Percentiles rank a stretch among this genome's conserved stretches.
Conservation (phyloP, 2,329 filamentous ascomycete genomes). For the Cyclaneusma minus region DNA sequence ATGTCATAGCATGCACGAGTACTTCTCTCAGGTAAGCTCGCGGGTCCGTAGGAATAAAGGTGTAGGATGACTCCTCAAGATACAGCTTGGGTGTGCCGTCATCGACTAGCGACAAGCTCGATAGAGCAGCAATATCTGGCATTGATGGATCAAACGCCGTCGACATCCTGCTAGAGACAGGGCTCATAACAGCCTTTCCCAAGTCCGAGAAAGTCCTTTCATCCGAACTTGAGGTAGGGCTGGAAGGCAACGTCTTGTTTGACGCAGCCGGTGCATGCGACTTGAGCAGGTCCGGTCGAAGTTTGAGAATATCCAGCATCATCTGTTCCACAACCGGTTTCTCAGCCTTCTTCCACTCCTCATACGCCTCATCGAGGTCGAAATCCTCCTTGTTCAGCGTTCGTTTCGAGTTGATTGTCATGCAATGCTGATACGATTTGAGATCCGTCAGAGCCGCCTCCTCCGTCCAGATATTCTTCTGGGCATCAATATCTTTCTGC, state of each 20-base stretch:
- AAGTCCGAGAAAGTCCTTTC: slow-evolving; percentile 33
- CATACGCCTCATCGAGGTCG: slow-evolving; percentile 74
- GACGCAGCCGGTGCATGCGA: slow-evolving; percentile 41
- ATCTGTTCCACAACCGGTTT: slow-evolving; percentile 76
- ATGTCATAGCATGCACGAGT: slow-evolving; percentile 58
- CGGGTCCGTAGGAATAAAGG: slow-evolving; percentile 77
- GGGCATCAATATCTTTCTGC: slow-evolving; percentile 73
- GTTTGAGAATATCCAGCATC: slow-evolving; percentile 80
- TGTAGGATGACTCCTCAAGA: slow-evolving; percentile 55
- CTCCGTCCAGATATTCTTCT: slow-evolving; percentile 75
- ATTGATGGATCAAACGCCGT: slow-evolving; percentile 24
- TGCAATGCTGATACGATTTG: slow-evolving; percentile 80
- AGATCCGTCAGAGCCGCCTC: slow-evolving; percentile 81
- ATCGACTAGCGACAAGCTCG: slow-evolving; percentile 14
- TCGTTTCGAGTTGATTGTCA: slow-evolving; percentile 59
- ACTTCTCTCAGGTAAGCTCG: slow-evolving; percentile 73
- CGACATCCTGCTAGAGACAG: slow-evolving; percentile 21
- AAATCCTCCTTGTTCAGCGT: slow-evolving; percentile 78
- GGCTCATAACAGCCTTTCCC: slow-evolving; percentile 31
- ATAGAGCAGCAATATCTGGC: slow-evolving; percentile 19
- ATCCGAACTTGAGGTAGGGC: slow-evolving; percentile 23
- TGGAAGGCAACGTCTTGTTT: slow-evolving; percentile 43
- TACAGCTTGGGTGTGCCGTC: slow-evolving; percentile 12
- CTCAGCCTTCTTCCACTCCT: slow-evolving; percentile 85
- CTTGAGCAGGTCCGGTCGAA: slow-evolving; percentile 72